Evolutionary conservation across 345 rosid species (phyloP), one percentile per base, ranked within the genome.

Genomic region (Euphorbia lathyris): DNA sequence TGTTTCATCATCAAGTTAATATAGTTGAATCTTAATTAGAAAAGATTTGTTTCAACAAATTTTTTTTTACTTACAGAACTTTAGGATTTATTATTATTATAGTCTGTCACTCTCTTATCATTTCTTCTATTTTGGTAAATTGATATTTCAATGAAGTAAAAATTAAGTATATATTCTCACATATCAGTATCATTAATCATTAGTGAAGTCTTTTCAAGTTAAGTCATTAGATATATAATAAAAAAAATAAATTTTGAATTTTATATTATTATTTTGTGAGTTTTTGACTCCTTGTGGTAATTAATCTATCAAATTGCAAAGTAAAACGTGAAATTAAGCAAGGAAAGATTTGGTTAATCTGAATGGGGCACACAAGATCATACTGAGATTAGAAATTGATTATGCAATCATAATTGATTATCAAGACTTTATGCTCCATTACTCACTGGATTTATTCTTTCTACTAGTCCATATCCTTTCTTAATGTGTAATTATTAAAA

Each of bases 311-410:
- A 58, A 58, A 3, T 56, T 68, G 40, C 7, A 17, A 16, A 57
- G 38, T 25, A 2, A 29, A 58, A 47, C 3, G 5, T 22, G 48
- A 16, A 26, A 3, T 58, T 67, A 69, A 48, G 30, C 27, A 42
- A 20, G 57, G 6, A 27, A 45, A 45, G 19, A 72, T 64, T 51
- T 38, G 52, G 38, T 36, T 40, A 58, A 60, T 73, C 47, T 40
- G 23, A 38, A n/a, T 12, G 67, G 63, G 72, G 16, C 61, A 59
- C 68, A 40, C 67, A 61, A 52, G 23, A 74, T 74, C 60, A 45
- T 16, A 40, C 1, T 50, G 8, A 52, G 68, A 74, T 67, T 60
- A 34, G 50, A 52, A 12, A 60, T 61, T 43, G 66, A 67, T 67
- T 67, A 51, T 42, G 48, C 9, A 29, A 62, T 60, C 63, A 3